Percentiles rank a stretch among this genome's conserved stretches.
phyloP scores from a whole-genome alignment of 75 land plant genomes.

The Picea glauca region DNA sequence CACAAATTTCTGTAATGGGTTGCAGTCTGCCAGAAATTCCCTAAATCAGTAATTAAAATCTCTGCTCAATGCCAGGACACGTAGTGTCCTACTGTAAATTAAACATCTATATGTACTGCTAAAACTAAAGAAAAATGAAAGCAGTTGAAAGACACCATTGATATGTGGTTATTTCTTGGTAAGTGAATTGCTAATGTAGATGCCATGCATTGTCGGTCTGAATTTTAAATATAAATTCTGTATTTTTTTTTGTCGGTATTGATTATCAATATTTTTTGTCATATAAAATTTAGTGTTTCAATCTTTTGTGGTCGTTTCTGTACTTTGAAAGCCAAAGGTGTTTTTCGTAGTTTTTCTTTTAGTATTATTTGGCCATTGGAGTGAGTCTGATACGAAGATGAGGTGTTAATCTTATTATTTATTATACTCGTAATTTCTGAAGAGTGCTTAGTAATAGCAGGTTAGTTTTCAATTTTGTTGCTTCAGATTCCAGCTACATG shows the following conservation, averaged over 20 bases:
- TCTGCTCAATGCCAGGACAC: neutral
- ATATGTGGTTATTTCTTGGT: neutral
- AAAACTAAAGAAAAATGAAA: neutral
- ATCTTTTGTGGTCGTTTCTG: neutral
- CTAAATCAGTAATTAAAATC: neutral
- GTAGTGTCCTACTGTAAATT: neutral
- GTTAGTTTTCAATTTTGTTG: neutral
- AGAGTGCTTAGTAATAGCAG: neutral
- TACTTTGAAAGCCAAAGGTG: neutral
- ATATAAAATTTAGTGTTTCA: neutral
- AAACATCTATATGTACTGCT: neutral
- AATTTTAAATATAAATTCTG: no score
- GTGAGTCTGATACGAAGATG: neutral
- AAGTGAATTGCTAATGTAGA: neutral
- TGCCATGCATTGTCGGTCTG: no score
- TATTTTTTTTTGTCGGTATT: neutral
- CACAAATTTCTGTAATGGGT: neutral
- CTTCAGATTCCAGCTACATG: neutral
- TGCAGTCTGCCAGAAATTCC: no score
- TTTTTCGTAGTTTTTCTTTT: neutral
- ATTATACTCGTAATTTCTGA: neutral
- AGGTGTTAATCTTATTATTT: neutral
- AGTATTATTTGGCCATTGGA: neutral
- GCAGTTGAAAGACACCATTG: neutral
- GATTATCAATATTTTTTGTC: neutral